phyloP scores from a whole-genome alignment of 23 red algal species.

The Pyropia haitanensis region DNA sequence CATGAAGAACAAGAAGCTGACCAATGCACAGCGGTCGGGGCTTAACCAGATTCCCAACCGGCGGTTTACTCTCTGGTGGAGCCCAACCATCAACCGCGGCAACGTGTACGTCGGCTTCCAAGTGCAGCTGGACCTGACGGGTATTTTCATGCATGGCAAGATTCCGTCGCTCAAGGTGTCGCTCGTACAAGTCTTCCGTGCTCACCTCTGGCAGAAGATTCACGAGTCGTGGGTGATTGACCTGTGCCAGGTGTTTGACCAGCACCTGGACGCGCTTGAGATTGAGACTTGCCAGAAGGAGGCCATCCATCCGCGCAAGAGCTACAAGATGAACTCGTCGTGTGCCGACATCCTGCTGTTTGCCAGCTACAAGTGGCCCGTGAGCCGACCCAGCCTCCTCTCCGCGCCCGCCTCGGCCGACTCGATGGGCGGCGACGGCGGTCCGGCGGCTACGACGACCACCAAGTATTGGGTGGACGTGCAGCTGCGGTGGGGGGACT shows the following conservation, averaged over 20 bases:
- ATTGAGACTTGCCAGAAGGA: conserved; percentile 94
- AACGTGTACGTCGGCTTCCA: conserved; percentile 98
- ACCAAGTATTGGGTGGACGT: conserved; percentile 98
- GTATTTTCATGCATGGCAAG: conserved; percentile 99
- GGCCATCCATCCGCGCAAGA: conserved; percentile 94
- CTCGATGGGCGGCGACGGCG: conserved; percentile 36
- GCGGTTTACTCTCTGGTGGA: conserved; percentile 99
- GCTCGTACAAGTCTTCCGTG: conserved; percentile 93
- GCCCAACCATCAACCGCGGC: conserved; percentile 93
- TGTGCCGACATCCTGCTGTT: conserved; percentile 90
- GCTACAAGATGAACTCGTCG: conserved; percentile 97
- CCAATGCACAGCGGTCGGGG: conserved; percentile 87
- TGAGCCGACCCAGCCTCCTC: conserved; percentile 72
- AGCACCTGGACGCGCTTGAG: conserved; percentile 64
- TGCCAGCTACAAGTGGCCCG: conserved; percentile 87
- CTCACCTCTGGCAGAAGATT: conserved; percentile 98
- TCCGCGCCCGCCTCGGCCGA: conserved; percentile 33
- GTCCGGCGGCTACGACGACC: conserved; percentile 11
- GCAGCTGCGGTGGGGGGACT: conserved; percentile 95
- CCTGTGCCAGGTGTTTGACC: conserved; percentile 82
- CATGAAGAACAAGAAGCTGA: conserved; percentile 86
- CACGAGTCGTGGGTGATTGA: conserved; percentile 96
- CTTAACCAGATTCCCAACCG: conserved; percentile 98
- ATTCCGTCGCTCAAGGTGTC: conserved; percentile 92
- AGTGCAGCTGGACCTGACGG: conserved; percentile 97